Percentiles rank a stretch among this genome's conserved stretches.
These are phyloP conservation scores for Glycine latifolia DNA, from an alignment of 306 rosid genomes.

Conservation along the genomic window DNA sequence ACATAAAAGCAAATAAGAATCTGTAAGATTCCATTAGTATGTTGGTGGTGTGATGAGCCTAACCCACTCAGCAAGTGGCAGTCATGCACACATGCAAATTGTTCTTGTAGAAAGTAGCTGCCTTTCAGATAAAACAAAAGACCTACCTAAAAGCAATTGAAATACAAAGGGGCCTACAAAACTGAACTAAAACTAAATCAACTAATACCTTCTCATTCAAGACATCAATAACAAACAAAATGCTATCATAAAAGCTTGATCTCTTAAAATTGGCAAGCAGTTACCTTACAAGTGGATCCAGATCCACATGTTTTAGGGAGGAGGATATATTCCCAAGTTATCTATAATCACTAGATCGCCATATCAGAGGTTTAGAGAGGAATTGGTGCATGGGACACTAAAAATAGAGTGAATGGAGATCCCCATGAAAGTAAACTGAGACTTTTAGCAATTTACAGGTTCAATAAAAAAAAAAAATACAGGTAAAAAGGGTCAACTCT, in stretches of 20 bases:
- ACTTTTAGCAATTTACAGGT: constrained; percentile 3
- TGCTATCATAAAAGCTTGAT: background rate
- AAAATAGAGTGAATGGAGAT: background rate
- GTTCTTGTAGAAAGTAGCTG: background rate
- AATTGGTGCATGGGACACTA: constrained; percentile 1
- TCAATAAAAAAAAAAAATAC: background rate
- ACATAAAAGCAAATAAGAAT: background rate
- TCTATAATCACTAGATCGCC: constrained; percentile 1
- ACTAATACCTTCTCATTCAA: background rate
- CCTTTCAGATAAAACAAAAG: constrained; percentile 10
- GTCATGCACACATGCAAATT: background rate
- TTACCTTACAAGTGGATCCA: constrained; percentile 17
- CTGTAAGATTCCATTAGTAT: constrained; percentile 4
- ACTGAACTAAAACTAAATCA: background rate
- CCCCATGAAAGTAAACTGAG: constrained; percentile 20
- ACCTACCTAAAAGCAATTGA: background rate
- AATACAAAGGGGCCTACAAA: background rate
- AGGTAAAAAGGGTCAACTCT: background rate
- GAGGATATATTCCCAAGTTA: constrained; percentile 6
- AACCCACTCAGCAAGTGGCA: constrained; percentile 23
- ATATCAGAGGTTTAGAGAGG: background rate
- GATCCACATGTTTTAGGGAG: constrained; percentile 20
- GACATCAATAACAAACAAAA: background rate
- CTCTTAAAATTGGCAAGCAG: constrained; percentile 18
- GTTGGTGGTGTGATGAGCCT: constrained; percentile 17